Percentiles rank a stretch among this genome's conserved stretches.
Conservation (phyloP, 1,139 yeast species). For the Protomyces arabidopsidicola region DNA sequence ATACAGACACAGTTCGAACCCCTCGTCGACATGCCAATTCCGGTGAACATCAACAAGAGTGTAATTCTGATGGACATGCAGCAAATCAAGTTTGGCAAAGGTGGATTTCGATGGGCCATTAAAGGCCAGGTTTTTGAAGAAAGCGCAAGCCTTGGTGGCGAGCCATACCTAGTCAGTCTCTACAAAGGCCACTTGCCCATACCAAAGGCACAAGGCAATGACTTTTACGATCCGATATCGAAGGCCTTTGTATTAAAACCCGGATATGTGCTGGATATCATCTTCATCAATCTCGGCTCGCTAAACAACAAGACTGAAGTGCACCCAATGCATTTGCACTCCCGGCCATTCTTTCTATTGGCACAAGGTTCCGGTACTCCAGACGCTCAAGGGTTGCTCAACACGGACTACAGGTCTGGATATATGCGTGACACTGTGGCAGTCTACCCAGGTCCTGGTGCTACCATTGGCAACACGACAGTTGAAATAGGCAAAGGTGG, state of each 20-base stretch:
- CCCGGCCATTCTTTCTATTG: slow-evolving; percentile 1
- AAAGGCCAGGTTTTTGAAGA: slow-evolving; percentile 13
- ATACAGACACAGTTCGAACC: slow-evolving; percentile 4
- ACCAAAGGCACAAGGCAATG: background rate
- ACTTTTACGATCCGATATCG: background rate
- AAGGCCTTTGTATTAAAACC: slow-evolving; percentile 13
- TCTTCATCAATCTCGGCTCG: slow-evolving; percentile 3
- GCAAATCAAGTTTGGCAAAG: background rate
- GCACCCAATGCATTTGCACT: slow-evolving; percentile 25
- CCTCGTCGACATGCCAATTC: slow-evolving; percentile 8
- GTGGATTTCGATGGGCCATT: slow-evolving; percentile 3
- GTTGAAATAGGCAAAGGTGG: background rate
- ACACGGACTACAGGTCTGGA: background rate
- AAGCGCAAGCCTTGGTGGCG: background rate
- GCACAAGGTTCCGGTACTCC: slow-evolving; percentile 14
- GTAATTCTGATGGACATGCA: slow-evolving; percentile 4
- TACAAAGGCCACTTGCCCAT: background rate
- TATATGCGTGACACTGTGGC: slow-evolving; percentile 19
- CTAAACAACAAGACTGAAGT: background rate
- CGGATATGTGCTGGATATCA: slow-evolving; percentile 27
- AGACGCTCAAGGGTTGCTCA: background rate
- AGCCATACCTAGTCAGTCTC: slow-evolving; percentile 20
- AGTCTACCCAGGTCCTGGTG: slow-evolving; percentile 14
- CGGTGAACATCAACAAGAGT: background rate
- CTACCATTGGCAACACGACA: background rate